Conservation (phyloP, 106 monocot genomes). For the Iris macrosiphon region DNA sequence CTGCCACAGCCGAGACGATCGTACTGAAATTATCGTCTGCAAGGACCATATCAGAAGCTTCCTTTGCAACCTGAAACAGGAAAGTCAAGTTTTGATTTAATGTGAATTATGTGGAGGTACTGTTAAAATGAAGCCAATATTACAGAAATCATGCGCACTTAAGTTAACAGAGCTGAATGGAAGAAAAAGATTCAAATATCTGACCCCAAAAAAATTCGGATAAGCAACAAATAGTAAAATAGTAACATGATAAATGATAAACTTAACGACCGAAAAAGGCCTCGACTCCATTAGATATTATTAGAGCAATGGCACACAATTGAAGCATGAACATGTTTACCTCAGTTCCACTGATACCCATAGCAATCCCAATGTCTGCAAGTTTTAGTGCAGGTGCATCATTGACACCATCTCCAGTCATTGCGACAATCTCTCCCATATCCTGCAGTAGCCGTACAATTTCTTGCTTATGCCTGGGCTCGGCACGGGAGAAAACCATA, state of each 20-base stretch:
- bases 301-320: background rate
- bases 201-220: background rate
- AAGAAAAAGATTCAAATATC: too few relatives aligned
- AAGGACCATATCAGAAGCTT: constrained; percentile 61
- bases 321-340: constrained; percentile 8
- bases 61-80: constrained; percentile 45
- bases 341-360: constrained; percentile 74
- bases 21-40: constrained; percentile 68
- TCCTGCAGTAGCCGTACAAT: constrained; percentile 60
- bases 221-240: background rate
- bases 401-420: constrained; percentile 77
- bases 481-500: constrained; percentile 55
- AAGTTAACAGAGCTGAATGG: too few relatives aligned
- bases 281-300: background rate
- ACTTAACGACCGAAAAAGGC: background rate
- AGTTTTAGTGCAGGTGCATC: constrained; percentile 73
- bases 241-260: background rate
- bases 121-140: too few relatives aligned
- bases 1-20: constrained; percentile 50
- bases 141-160: too few relatives aligned
- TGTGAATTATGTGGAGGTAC: too few relatives aligned
- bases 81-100: background rate
- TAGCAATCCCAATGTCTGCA: constrained; percentile 65
- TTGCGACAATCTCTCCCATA: constrained; percentile 68
- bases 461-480: constrained; percentile 66